Conservation (phyloP, 371 early-diverging fungal genomes). For the Nematocida parisii region DNA sequence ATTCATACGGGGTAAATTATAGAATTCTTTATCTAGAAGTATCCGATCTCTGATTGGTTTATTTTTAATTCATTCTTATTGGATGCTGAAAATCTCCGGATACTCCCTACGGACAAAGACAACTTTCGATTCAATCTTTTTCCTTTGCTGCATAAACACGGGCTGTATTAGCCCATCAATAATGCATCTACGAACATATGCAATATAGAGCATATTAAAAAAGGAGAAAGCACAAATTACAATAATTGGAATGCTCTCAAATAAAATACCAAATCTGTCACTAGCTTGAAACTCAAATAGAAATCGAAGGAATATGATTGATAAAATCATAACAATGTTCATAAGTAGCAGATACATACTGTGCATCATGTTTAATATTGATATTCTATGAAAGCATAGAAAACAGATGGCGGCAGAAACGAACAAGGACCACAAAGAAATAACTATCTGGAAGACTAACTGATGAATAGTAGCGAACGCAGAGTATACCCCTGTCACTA, state of each 20-base stretch:
- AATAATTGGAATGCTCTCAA: slow-evolving; percentile 19
- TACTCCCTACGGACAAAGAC: slow-evolving; percentile 46
- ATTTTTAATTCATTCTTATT: neutral
- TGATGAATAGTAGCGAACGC: neutral
- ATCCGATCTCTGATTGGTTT: slow-evolving; percentile 19
- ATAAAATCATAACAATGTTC: neutral
- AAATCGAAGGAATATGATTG: slow-evolving; percentile 31
- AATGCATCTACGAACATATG: slow-evolving; percentile 33
- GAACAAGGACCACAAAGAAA: neutral
- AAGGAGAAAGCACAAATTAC: slow-evolving; percentile 3
- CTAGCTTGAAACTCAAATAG: slow-evolving; percentile 19
- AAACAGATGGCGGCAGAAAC: neutral
- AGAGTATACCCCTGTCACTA: neutral
- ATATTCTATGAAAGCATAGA: neutral
- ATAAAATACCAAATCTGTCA: neutral
- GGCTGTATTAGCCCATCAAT: slow-evolving; percentile 37
- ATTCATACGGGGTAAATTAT: slow-evolving; percentile 28
- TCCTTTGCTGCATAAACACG: slow-evolving; percentile 29
- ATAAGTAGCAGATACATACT: slow-evolving; percentile 5
- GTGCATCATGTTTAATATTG: slow-evolving; percentile 26
- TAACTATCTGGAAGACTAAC: neutral
- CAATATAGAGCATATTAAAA: slow-evolving; percentile 15
- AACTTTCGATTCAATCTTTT: slow-evolving; percentile 42
- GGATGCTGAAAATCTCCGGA: slow-evolving; percentile 47
- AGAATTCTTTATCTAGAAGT: slow-evolving; percentile 35